Percentiles rank a stretch among this genome's conserved stretches.
phyloP scores from a whole-genome alignment of 2,329 filamentous ascomycete species.

The Botrytis galanthina region DNA sequence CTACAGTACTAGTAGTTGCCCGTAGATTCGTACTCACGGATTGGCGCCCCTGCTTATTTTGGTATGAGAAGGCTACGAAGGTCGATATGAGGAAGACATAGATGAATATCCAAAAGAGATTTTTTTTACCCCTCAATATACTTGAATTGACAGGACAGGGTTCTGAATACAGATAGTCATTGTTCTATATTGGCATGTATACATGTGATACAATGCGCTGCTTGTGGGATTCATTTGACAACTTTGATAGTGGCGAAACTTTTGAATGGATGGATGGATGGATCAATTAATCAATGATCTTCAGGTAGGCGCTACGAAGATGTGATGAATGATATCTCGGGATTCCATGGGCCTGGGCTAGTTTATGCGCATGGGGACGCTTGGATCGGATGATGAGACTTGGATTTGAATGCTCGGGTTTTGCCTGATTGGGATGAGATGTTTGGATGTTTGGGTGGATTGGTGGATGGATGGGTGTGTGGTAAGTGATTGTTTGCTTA shows the following conservation, averaged over 20 bases:
- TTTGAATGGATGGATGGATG: neutral
- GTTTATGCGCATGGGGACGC: neutral
- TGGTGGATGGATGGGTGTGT: neutral
- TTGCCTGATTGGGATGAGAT: neutral
- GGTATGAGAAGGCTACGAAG: neutral
- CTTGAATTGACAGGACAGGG: neutral
- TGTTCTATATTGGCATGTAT: neutral
- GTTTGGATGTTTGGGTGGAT: neutral
- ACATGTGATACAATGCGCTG: neutral
- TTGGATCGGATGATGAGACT: neutral
- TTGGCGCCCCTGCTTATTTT: neutral
- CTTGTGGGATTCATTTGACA: neutral
- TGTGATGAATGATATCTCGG: neutral
- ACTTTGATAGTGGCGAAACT: neutral
- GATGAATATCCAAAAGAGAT: constrained; percentile 3
- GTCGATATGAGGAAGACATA: neutral
- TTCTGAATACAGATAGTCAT: neutral
- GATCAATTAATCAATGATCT: neutral
- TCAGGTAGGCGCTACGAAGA: neutral
- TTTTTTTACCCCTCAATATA: neutral
- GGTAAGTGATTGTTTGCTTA: neutral
- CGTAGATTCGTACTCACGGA: neutral
- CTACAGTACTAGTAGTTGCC: neutral
- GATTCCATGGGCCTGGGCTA: neutral
- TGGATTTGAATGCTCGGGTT: neutral